Conservation (phyloP, 306 rosid species). For the Herpetospermum pedunculosum region DNA sequence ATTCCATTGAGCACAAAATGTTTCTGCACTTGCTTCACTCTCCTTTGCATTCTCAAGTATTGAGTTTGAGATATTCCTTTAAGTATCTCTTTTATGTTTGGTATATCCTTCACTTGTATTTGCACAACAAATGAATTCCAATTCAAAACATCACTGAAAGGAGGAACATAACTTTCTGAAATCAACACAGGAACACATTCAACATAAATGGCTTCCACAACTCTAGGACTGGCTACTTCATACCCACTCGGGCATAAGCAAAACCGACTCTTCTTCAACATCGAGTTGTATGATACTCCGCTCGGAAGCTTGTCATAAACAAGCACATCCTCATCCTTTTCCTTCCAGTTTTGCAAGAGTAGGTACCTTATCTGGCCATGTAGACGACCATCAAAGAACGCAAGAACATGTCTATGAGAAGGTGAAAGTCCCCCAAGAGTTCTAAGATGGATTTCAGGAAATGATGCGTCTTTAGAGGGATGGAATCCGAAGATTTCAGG, state of each 20-base stretch:
- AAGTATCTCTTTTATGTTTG: constrained; percentile 24
- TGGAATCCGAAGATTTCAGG: no score
- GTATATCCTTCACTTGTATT: constrained; percentile 29
- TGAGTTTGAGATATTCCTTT: constrained; percentile 24
- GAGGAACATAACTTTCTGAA: constrained; percentile 29
- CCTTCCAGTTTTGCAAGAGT: constrained; percentile 28
- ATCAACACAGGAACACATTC: constrained; percentile 34
- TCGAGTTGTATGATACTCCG: constrained; percentile 17
- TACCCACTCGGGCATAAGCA: constrained; percentile 38
- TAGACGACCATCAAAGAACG: constrained; percentile 32
- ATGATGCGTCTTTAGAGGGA: no score
- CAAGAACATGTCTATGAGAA: constrained; percentile 21
- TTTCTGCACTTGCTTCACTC: constrained; percentile 27
- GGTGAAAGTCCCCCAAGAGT: constrained; percentile 23
- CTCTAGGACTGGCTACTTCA: constrained; percentile 36
- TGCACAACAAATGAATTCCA: constrained; percentile 31
- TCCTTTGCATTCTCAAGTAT: constrained; percentile 32
- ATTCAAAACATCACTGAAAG: constrained; percentile 33
- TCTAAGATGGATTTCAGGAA: constrained; percentile 29
- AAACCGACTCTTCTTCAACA: constrained; percentile 29
- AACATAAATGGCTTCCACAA: constrained; percentile 39
- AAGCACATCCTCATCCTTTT: constrained; percentile 26
- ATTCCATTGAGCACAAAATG: constrained; percentile 27
- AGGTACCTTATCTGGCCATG: constrained; percentile 28
- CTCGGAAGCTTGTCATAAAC: constrained; percentile 25